Evolutionary conservation across 345 rosid species (phyloP), one percentile per base, ranked within the genome.

Genomic region (Populus alba): DNA sequence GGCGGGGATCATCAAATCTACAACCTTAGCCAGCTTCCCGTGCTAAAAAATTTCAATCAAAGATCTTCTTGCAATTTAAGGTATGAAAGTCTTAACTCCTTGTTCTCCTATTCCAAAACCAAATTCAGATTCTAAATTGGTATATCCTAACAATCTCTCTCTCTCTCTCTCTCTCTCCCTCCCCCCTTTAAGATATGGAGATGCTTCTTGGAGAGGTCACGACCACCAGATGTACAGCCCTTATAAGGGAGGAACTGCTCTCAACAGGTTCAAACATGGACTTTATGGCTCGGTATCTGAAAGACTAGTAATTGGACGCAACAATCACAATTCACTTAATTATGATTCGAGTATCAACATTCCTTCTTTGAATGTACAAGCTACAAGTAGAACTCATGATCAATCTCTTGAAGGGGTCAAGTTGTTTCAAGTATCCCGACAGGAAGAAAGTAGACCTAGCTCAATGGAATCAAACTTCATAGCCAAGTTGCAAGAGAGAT

Each of bases 1-100:
- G 83, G 80, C 18, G 81, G 87, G 72, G 83, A 84, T 84, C 86
- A 84, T 75, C 89, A 81, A 75, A 74, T 88, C 43, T 89, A 79
- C 89, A 89, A 86, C 72, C 87, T 88, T 75, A 85, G 87, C 84
- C 94, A 90, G 39, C 87, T 90, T 74, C 87, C 97, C 37, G 88
- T 88, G 91, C 78, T 90, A 13, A 87, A 85, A 77, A 81, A 81
- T 80, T 89, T 91, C 75, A 85, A 87, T 75, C 90, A 76, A 80
- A 85, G 83, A 77, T 73, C 89, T 80, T 83, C 84, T 70, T 77
- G 88, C 3, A 83, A 78, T 83, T 87, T 73, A 75, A 73, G 80
- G 78, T 75, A 59, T 70, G 23, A 57, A 31, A 33, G 43, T 25
- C 27, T 59, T n/a, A 10, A 59, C 16, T 59, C 65, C 29, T 7